These are phyloP conservation scores for Trypanosoma cruzi DNA, from an alignment of 208 protist genomes.

Conservation along the genomic window DNA sequence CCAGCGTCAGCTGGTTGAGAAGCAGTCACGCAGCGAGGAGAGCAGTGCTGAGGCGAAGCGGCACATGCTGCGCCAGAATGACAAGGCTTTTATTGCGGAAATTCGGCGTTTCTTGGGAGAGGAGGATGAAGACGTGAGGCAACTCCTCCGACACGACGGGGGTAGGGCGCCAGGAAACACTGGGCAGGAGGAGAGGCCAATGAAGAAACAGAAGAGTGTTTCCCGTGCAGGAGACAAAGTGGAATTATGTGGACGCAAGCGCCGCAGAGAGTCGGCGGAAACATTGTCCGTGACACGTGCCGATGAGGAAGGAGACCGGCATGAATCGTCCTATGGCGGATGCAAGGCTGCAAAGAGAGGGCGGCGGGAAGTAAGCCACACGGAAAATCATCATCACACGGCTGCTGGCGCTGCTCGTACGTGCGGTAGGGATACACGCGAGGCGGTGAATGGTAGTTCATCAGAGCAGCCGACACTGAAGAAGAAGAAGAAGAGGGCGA, in stretches of 20 bases:
- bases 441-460: neutral
- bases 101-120: conserved; percentile 61
- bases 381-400: neutral
- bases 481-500: neutral
- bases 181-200: conserved; percentile 2
- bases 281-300: neutral
- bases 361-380: neutral
- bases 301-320: neutral
- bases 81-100: conserved; percentile 44
- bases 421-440: too few species aligned
- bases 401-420: neutral
- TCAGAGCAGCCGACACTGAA: neutral
- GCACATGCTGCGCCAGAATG: conserved; percentile 8
- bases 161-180: neutral
- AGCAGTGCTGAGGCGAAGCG: conserved; percentile 8
- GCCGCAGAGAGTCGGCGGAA: neutral
- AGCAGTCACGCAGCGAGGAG: conserved; percentile 26
- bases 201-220: neutral
- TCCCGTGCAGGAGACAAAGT: neutral
- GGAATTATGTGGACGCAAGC: neutral
- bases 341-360: conserved; percentile 6
- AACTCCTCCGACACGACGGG: conserved; percentile 20
- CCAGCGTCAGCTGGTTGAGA: conserved; percentile 12
- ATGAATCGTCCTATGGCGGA: neutral
- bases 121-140: conserved; percentile 23